Evolutionary conservation across 2,329 filamentous ascomycete species (phyloP), one percentile per base, ranked within the genome.

Genomic region (Myriosclerotinia curreyana): DNA sequence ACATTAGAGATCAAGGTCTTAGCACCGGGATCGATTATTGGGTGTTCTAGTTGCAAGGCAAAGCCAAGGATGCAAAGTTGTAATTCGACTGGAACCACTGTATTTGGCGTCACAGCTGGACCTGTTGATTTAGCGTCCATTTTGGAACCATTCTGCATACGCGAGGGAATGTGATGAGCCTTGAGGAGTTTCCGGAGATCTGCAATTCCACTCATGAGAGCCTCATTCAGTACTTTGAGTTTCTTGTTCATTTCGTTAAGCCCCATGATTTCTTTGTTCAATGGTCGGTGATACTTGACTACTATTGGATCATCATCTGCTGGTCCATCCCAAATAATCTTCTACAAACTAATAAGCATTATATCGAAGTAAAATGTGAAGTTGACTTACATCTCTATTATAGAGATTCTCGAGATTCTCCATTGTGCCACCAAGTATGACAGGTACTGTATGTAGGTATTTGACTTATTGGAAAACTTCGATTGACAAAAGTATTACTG

Each of bases 321-420:
- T 9, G 36, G 58, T n/a, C 58, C 58, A 12, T 52, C 58, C 58
- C 58, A 60, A 3, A 60, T 28, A 5, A 6, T 4, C n/a, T 4
- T 40, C 31, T 52, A 38, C 2, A 34, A n/a, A 17, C 2, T n/a
- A 25, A n/a, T 58, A 17, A 56, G 12, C 17, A 5, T 58, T 3
- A 12, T 22, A 42, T 17, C 25, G 5, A 12, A n/a, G 28, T 2
- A 1, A 0, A 46, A 3, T 2, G 8, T 22, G 7, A 28, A 46
- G 12, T 3, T 31, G 28, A 9, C 54, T 46, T 58, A 46, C 54
- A 14, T 4, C 25, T 17, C 7, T 2, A 22, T 34, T 17, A 58
- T 58, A 22, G 14, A 36, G 0, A 44, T 20, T 14, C 15, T 15
- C 25, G 14, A 44, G 6, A 1, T 9, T 6, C 9, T 31, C 53